Evolutionary conservation across 495 filamentous ascomycete species (phyloP), one percentile per base, ranked within the genome.

Genomic region (Penicillium fimorum): DNA sequence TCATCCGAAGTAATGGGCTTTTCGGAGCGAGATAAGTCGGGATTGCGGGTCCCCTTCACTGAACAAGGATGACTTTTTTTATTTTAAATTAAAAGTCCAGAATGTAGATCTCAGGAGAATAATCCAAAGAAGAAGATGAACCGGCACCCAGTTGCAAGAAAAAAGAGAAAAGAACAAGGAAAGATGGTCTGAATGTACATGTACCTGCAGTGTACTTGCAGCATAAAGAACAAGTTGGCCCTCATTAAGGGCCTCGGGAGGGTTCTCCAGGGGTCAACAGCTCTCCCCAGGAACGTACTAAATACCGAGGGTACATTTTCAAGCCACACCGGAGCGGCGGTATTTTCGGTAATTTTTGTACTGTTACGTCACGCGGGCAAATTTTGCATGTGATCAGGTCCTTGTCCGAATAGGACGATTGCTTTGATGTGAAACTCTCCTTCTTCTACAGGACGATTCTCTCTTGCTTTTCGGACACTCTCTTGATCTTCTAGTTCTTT

Each of bases 381-480:
- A 62, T 70, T 76, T 72, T 55, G 67, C 74, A 77, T 77, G 74
- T 77, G 74, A 77, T 75, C 55, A 52, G 54, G 48, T 55, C 57
- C 25, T 7, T 5, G 58, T 62, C 63, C 49, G 49, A 51, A 51
- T 22, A 51, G 49, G n/a, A 29, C 43, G 45, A 20, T 47, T 47
- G 53, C 44, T 56, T 30, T 42, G 44, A 56, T 52, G 50, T 27
- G 44, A 47, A 46, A 56, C 64, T 59, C 37, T 49, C 50, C 45
- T 47, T 46, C 53, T 32, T 57, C 32, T 37, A 35, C n/a, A 44
- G 45, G 25, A 46, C 43, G 25, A 45, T 54, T 50, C 41, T 50
- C 57, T 43, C 38, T 53, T 50, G 7, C 24, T 35, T 48, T 35
- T 22, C 22, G 7, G 25, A 50, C 37, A 25, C 40, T 58, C 41